Evolutionary conservation across 2,329 filamentous ascomycete genomes (phyloP).

Genomic region (Diplodia intermedia): DNA sequence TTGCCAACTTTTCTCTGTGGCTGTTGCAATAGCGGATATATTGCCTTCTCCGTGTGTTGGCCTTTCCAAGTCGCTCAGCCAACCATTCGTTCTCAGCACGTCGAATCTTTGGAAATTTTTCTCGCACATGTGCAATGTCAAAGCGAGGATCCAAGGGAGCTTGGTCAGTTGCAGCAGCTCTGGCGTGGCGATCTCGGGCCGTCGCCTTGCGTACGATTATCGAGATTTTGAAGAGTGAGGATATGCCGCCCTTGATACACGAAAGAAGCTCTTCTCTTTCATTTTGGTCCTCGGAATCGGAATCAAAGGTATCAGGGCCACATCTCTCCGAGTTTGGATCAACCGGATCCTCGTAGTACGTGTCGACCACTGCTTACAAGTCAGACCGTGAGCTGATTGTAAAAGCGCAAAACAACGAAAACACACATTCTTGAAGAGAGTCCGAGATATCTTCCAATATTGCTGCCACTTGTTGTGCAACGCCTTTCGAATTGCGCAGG

Average conservation of each 20-base stretch:
- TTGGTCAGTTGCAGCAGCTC: background rate
- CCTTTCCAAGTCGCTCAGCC: background rate
- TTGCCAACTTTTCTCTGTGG: no score
- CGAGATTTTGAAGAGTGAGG: background rate
- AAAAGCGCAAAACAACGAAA: no score
- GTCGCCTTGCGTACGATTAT: background rate
- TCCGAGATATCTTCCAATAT: background rate
- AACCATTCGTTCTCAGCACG: background rate
- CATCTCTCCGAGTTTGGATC: fast-evolving
- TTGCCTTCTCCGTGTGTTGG: no score
- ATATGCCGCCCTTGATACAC: background rate
- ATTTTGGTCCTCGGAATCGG: background rate
- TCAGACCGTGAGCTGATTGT: background rate
- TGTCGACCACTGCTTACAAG: background rate
- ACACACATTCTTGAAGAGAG: background rate
- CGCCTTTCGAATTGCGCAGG: no score
- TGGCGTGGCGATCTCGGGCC: background rate
- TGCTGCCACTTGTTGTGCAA: background rate
- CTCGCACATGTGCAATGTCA: background rate
- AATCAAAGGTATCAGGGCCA: background rate
- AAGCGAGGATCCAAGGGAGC: background rate
- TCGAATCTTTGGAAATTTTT: background rate
- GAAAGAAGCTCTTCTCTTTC: background rate
- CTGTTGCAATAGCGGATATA: no score
- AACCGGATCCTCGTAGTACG: background rate